phyloP scores from a whole-genome alignment of 139 green algal genomes.

The Diplosphaera chodatii region DNA sequence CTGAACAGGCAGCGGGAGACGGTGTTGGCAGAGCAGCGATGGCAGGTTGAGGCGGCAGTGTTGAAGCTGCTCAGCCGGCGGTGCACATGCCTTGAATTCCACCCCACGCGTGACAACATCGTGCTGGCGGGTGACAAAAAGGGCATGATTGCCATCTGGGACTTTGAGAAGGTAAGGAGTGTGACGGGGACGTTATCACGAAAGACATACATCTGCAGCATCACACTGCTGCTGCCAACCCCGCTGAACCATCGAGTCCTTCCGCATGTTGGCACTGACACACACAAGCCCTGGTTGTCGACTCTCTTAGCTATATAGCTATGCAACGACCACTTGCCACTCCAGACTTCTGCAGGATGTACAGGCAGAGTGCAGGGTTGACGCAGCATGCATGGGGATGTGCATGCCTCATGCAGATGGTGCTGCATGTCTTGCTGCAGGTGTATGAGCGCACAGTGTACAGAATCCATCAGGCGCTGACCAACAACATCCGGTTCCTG shows the following conservation, averaged over 20 bases:
- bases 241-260: too few species aligned
- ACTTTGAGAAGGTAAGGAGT: conserved; percentile 59
- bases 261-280: too few species aligned
- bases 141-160: conserved; percentile 74
- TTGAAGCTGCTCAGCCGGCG: conserved; percentile 71
- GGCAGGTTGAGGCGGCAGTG: conserved; percentile 74
- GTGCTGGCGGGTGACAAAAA: conserved; percentile 78
- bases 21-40: conserved; percentile 8
- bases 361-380: too few species aligned
- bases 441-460: conserved; percentile 69
- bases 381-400: too few species aligned
- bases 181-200: too few species aligned
- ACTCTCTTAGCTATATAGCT: too few species aligned
- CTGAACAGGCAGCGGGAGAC: conserved; percentile 4
- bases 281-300: too few species aligned
- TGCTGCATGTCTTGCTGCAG: conserved; percentile 11
- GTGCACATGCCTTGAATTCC: conserved; percentile 72
- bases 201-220: too few species aligned
- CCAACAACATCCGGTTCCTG: conserved; percentile 55
- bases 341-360: too few species aligned
- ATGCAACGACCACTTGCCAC: too few species aligned
- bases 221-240: not conserved
- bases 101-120: conserved; percentile 55
- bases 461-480: conserved; percentile 48
- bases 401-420: too few species aligned